A percentile compares a stretch with the other conserved stretches of the same genome.
Conservation (phyloP, 2,329 filamentous ascomycete genomes). For the Diaporthe vexans region DNA sequence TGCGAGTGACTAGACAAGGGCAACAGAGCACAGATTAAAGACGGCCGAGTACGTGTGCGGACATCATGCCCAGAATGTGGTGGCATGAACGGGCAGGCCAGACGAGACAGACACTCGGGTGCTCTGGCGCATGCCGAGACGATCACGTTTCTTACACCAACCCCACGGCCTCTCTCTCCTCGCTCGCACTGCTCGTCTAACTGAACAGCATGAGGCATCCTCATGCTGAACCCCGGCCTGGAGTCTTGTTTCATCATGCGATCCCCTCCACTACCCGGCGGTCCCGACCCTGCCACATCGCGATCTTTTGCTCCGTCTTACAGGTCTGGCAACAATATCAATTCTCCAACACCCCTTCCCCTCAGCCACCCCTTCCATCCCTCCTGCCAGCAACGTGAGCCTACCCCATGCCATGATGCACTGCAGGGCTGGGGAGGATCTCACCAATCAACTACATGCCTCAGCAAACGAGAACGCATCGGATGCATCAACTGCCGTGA, state of each 20-base stretch:
- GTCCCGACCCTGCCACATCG: background rate
- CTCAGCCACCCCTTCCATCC: background rate
- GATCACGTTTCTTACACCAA: background rate
- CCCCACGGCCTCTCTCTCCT: background rate
- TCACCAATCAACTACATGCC: background rate
- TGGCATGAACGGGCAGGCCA: slow-evolving; percentile 9
- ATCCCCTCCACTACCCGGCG: background rate
- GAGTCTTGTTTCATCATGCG: slow-evolving; percentile 22
- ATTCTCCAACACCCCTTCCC: background rate
- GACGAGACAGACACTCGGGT: slow-evolving; percentile 12
- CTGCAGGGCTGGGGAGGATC: background rate
- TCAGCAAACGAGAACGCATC: background rate
- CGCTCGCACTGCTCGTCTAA: background rate
- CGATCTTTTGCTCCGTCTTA: background rate
- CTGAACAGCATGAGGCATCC: background rate
- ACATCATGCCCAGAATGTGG: background rate
- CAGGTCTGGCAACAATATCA: background rate
- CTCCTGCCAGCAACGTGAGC: background rate
- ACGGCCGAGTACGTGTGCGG: background rate
- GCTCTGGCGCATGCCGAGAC: slow-evolving; percentile 11
- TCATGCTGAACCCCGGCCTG: background rate
- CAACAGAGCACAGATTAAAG: background rate
- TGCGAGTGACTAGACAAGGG: slow-evolving; percentile 1
- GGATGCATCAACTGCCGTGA: slow-evolving; percentile 29
- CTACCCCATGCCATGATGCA: background rate